Evolutionary conservation across 129 eudicot species (phyloP).

Genomic region (carrot (Daucus carota)): DH1_v3.0 NC_030382.2:53150501-53151000

Average conservation of each 20-base stretch:
- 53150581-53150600: constrained; percentile 43
- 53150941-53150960: constrained; percentile 15
- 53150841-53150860: background rate
- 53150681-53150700: constrained; percentile 31
- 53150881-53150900: constrained; percentile 9
- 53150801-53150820: background rate
- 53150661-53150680: constrained; percentile 30
- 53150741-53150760: background rate
- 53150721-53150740: constrained; percentile 14
- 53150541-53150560: constrained; percentile 30
- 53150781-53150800: background rate
- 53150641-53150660: constrained; percentile 27
- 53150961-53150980: background rate
- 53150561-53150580: constrained; percentile 24
- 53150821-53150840: background rate
- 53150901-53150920: constrained; percentile 18
- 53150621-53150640: constrained; percentile 35
- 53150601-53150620: constrained; percentile 58
- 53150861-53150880: background rate
- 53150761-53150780: background rate
- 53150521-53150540: constrained; percentile 33
- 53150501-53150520: constrained; percentile 31
- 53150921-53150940: constrained; percentile 25
- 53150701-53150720: constrained; percentile 53
- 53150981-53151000: background rate